These are phyloP conservation scores for Cylindrotheca fusiformis DNA, from an alignment of 108 stramenopile genomes.

Conservation along the genomic window DNA sequence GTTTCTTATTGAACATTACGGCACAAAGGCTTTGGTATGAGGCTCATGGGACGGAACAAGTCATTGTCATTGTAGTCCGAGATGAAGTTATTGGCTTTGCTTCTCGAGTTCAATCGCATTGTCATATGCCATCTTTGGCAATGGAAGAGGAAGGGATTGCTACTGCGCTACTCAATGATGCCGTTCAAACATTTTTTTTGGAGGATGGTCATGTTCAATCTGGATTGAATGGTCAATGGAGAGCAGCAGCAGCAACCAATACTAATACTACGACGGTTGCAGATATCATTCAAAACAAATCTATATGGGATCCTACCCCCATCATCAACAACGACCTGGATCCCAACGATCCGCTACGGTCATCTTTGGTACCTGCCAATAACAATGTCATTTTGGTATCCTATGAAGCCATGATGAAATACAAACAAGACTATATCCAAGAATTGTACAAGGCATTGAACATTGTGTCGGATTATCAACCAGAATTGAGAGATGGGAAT, in stretches of 20 bases:
- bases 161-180: not conserved
- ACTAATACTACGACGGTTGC: not conserved
- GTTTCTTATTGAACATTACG: not conserved
- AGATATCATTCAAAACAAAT: not conserved
- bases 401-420: constrained; percentile 13
- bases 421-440: not conserved
- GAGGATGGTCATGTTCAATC: not conserved
- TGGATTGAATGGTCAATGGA: not conserved
- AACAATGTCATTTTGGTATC: constrained; percentile 2
- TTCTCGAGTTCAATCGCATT: not conserved
- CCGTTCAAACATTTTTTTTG: not conserved
- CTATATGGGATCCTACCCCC: not conserved
- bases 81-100: not conserved
- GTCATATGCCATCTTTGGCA: not conserved
- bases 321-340: not conserved
- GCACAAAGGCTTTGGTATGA: not conserved
- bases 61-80: constrained; percentile 1
- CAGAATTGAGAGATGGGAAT: constrained; percentile 4
- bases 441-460: not conserved
- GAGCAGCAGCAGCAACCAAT: too few species aligned
- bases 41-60: not conserved
- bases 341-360: not conserved
- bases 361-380: not conserved
- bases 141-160: not conserved
- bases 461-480: not conserved